A percentile compares a stretch with the other conserved stretches of the same genome.
Conservation (phyloP, 257 asterid species). For the Solanum medicagineum region DNA sequence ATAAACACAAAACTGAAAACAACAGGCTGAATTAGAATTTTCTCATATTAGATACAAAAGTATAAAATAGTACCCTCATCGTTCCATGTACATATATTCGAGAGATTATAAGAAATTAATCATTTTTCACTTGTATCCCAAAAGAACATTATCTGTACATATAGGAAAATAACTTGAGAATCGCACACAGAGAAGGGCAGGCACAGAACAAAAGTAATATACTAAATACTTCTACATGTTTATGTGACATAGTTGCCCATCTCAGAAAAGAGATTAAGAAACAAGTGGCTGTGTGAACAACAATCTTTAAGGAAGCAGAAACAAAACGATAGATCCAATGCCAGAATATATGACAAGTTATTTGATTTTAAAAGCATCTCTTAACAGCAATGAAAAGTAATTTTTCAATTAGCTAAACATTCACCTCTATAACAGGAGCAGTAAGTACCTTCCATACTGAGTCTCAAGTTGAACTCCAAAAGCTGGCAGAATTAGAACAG, state of each 20-base stretch:
- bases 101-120: background rate
- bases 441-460: slow-evolving; percentile 53
- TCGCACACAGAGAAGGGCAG: background rate
- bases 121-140: background rate
- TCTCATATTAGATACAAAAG: background rate
- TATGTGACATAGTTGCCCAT: background rate
- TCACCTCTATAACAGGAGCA: background rate
- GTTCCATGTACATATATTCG: background rate
- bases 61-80: background rate
- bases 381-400: background rate
- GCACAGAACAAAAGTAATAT: background rate
- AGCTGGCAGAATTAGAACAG: slow-evolving; percentile 67
- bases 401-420: background rate
- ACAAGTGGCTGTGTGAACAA: background rate
- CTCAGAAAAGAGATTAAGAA: background rate
- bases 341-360: background rate
- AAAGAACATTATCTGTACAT: background rate
- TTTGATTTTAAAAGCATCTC: background rate
- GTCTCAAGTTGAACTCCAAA: slow-evolving; percentile 94
- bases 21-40: background rate
- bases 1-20: background rate
- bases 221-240: background rate
- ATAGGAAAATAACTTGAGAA: background rate
- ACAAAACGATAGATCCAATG: background rate
- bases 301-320: background rate